Evolutionary conservation across 805 yeast species (phyloP), one percentile per base, ranked within the genome.

Genomic region (Nakazawaea pomicola): DNA sequence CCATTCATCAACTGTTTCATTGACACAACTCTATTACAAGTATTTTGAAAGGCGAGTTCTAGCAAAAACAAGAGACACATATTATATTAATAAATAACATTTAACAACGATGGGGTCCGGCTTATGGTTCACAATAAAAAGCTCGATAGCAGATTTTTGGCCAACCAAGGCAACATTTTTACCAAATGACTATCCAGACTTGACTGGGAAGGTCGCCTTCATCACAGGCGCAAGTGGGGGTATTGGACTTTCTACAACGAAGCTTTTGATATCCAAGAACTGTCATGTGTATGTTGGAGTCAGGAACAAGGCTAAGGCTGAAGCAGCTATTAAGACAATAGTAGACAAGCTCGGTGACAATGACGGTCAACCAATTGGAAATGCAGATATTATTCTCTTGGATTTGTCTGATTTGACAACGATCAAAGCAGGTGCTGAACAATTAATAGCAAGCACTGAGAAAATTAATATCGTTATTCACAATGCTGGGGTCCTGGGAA

Each of bases 91-190:
- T n/a, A n/a, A n/a, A n/a, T n/a, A n/a, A n/a, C n/a, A n/a, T n/a
- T n/a, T n/a, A n/a, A n/a, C n/a, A n/a, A n/a, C n/a, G n/a, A 28
- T 28, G 30, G 30, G 30, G 4, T 14, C n/a, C 12, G 30, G 30
- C 12, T n/a, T 7, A 28, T n/a, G 12, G 14, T 28, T 28, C 16
- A 12, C 15, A 4, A 5, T 5, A 4, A 28, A 28, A 9, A 8
- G 16, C 8, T 9, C 14, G n/a, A 3, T n/a, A 4, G 3, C 16
- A 16, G 30, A 28, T 28, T 30, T 30, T 9, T 15, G 54, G 9
- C 67, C 72, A 8, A 61, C 77, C 14, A 86, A 87, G 38, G 61
- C 65, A 40, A 65, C 70, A 38, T 65, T 67, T 14, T 88, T 89
- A 34, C 63, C 63, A 12, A 47, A 52, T 1, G 50, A 56, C 20